These are phyloP conservation scores for Scopulariopsis brevicaulis DNA, from an alignment of 2,329 filamentous ascomycete species.

Conservation along the genomic window DNA sequence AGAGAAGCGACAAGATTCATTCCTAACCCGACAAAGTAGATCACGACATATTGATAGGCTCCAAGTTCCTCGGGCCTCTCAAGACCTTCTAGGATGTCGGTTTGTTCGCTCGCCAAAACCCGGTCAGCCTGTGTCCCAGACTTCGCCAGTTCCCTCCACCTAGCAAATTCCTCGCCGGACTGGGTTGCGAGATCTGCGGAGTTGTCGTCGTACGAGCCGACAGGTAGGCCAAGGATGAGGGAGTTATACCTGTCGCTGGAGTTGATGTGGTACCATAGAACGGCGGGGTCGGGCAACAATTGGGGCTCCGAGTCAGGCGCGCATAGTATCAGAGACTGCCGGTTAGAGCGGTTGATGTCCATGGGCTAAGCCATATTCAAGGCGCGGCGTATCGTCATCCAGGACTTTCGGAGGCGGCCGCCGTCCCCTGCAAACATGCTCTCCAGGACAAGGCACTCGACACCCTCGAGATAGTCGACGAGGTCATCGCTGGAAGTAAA, in stretches of 20 bases:
- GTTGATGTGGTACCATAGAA: slow-evolving; percentile 37
- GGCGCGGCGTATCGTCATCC: slow-evolving; percentile 37
- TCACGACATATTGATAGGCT: too few relatives aligned
- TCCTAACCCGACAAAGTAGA: too few relatives aligned
- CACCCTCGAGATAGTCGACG: slow-evolving; percentile 35
- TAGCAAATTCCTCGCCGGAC: too few relatives aligned
- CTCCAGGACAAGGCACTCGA: slow-evolving; percentile 38
- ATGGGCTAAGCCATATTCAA: slow-evolving; percentile 39
- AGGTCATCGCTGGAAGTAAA: slow-evolving; percentile 40
- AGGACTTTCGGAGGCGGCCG: slow-evolving; percentile 41
- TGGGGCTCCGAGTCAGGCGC: slow-evolving; percentile 22
- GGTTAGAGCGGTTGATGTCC: slow-evolving; percentile 27
- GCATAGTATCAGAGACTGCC: slow-evolving; percentile 22
- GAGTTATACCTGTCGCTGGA: slow-evolving; percentile 37
- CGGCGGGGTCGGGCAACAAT: slow-evolving; percentile 11
- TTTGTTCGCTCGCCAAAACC: too few relatives aligned
- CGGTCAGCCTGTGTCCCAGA: too few relatives aligned
- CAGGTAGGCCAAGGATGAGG: slow-evolving; percentile 36
- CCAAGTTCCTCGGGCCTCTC: too few relatives aligned
- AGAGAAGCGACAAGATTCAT: too few relatives aligned
- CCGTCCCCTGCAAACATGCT: slow-evolving; percentile 36
- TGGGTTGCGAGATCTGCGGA: slow-evolving; percentile 14
- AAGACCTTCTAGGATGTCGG: too few relatives aligned
- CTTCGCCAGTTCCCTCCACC: too few relatives aligned
- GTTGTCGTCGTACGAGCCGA: slow-evolving; percentile 26